phyloP scores from a whole-genome alignment of 176 grass and related monocot species.

The Cenchrus americanus region DNA sequence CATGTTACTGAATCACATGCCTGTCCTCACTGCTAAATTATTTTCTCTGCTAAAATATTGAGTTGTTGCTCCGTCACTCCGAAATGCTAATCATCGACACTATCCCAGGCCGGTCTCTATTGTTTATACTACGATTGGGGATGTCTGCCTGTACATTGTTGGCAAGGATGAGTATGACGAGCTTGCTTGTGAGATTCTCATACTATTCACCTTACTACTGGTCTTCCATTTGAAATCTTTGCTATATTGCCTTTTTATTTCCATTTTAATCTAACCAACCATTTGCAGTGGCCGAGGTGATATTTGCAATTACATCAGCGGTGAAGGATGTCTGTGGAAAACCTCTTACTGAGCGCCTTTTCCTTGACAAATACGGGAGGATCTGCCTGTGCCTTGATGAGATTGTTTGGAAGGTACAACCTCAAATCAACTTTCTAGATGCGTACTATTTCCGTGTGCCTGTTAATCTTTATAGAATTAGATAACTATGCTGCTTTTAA shows the following conservation, averaged over 20 bases:
- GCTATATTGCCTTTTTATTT: too few species aligned
- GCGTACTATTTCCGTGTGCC: too few species aligned
- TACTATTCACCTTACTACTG: neutral
- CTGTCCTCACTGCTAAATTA: neutral
- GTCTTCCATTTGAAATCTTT: neutral
- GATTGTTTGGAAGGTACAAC: too few species aligned
- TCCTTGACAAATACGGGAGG: too few species aligned
- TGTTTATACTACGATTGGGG: constrained; percentile 89
- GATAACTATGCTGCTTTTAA: too few species aligned
- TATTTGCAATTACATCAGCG: constrained; percentile 88
- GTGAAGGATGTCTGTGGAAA: constrained; percentile 92
- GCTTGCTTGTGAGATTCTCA: constrained; percentile 78
- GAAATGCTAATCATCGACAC: neutral
- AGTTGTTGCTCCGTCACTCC: neutral
- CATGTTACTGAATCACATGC: neutral
- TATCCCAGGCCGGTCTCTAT: constrained; percentile 81
- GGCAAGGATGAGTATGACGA: constrained; percentile 99
- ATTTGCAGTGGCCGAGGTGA: constrained; percentile 77
- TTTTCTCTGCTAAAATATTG: neutral
- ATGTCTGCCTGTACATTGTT: constrained; percentile 90
- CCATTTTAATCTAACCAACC: neutral
- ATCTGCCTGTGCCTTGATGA: too few species aligned
- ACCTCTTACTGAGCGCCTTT: too few species aligned
- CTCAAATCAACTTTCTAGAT: too few species aligned
- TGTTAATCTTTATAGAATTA: too few species aligned